phyloP scores from a whole-genome alignment of 202 grass and related monocot genomes.

The Bolboschoenoplectus hybrid region DNA sequence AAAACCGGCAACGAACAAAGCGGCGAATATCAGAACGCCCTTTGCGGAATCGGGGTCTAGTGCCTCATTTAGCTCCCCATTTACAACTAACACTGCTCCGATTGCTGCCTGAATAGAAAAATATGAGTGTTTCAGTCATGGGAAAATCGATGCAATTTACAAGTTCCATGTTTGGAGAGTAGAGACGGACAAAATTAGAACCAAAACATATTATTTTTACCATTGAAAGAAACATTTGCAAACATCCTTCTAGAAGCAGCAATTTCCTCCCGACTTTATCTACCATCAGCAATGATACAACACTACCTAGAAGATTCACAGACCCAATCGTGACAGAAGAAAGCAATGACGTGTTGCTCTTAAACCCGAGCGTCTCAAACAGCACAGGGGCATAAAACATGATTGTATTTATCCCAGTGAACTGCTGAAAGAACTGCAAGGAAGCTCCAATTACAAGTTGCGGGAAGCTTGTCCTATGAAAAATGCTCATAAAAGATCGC shows the following conservation, averaged over 20 bases:
- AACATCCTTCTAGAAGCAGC: conserved; percentile 70
- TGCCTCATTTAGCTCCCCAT: not conserved
- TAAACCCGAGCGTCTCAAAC: conserved; percentile 83
- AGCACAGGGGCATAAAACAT: conserved; percentile 89
- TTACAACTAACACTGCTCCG: not conserved
- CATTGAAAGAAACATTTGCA: conserved; percentile 72
- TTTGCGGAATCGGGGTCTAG: not conserved
- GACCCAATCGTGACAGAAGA: conserved; percentile 65
- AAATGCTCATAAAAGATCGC: conserved; percentile 51
- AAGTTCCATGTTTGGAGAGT: no score
- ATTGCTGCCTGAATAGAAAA: not conserved
- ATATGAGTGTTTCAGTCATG: not conserved
- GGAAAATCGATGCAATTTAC: not conserved
- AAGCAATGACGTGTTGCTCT: conserved; percentile 49
- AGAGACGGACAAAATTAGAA: not conserved
- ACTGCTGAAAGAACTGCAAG: conserved; percentile 88
- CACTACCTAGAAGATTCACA: conserved; percentile 61
- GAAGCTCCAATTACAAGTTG: conserved; percentile 65
- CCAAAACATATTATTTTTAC: conserved; percentile 27
- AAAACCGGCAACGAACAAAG: conserved; percentile 33
- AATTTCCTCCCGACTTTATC: conserved; percentile 64
- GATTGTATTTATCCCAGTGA: conserved; percentile 85
- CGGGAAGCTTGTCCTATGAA: conserved; percentile 50
- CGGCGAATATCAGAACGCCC: conserved; percentile 12
- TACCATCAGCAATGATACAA: conserved; percentile 63